A percentile compares a stretch with the other conserved stretches of the same genome.
phyloP scores from a whole-genome alignment of 441 rosid genomes.

The Erodium chrysanthum region DNA sequence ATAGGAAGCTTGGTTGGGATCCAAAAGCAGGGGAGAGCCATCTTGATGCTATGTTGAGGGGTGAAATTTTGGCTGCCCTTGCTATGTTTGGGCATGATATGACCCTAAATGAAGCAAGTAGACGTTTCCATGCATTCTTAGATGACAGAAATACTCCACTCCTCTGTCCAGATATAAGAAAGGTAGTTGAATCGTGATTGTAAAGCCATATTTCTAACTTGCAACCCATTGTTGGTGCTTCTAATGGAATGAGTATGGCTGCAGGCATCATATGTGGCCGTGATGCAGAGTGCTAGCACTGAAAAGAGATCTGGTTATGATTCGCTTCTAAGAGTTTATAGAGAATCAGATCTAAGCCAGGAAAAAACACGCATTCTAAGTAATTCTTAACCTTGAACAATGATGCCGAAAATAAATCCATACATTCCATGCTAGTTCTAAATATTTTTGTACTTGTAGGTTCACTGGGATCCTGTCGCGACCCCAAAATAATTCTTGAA shows the following conservation, averaged over 20 bases:
- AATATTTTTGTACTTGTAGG: conserved; percentile 33
- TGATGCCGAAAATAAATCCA: conserved; percentile 1
- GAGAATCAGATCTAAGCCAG: conserved; percentile 87
- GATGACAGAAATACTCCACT: conserved; percentile 71
- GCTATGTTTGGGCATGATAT: conserved; percentile 56
- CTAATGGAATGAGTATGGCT: conserved; percentile 18
- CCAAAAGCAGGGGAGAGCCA: conserved; percentile 82
- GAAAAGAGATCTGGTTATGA: conserved; percentile 61
- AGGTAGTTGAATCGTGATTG: conserved; percentile 30
- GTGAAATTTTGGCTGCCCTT: conserved; percentile 74
- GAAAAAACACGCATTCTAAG: conserved; percentile 86
- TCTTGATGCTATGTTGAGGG: conserved; percentile 86
- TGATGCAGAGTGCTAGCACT: conserved; percentile 62
- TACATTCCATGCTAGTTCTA: conserved; percentile 10
- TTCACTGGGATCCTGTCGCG: conserved; percentile 58
- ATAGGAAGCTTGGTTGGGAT: conserved; percentile 87
- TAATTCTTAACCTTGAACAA: conserved; percentile 20
- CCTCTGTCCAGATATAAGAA: conserved; percentile 82
- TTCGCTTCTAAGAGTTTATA: conserved; percentile 66
- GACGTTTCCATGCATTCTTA: conserved; percentile 63
- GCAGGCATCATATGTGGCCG: conserved; percentile 85
- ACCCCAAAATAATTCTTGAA: conserved; percentile 50
- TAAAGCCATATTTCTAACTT: not conserved
- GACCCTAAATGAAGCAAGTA: conserved; percentile 56
- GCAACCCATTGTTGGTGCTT: conserved; percentile 9